phyloP scores from a whole-genome alignment of 257 asterid species.

The Solanum pinnatisectum region DNA sequence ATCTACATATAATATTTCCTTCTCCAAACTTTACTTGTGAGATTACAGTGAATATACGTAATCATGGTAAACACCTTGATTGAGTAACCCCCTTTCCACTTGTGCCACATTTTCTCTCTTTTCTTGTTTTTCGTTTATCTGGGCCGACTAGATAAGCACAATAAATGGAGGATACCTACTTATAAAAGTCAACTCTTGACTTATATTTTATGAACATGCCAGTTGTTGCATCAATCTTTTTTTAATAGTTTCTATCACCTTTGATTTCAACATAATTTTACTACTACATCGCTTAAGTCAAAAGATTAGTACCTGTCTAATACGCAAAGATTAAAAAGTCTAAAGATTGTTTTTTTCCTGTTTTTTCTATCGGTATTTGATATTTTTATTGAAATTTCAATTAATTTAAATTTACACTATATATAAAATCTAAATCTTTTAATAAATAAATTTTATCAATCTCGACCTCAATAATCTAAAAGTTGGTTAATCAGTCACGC shows the following conservation, averaged over 20 bases:
- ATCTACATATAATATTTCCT: accelerated
- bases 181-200: neutral
- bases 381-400: neutral
- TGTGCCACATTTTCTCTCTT: neutral
- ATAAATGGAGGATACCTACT: neutral
- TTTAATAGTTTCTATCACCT: neutral
- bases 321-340: neutral
- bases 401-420: neutral
- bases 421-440: neutral
- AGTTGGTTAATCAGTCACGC: neutral
- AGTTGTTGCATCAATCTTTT: neutral
- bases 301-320: neutral
- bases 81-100: neutral
- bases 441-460: neutral
- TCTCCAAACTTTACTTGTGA: accelerated
- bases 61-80: neutral
- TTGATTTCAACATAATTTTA: neutral
- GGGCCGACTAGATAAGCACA: neutral
- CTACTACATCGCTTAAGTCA: neutral
- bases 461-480: neutral
- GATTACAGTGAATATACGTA: neutral
- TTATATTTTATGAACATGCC: neutral
- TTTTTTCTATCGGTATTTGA: neutral
- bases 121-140: neutral
- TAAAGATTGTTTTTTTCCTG: neutral